Percentiles rank a stretch among this genome's conserved stretches.
Conservation (phyloP, 2,329 filamentous ascomycete genomes). For the Pezicula rhizophila region DNA sequence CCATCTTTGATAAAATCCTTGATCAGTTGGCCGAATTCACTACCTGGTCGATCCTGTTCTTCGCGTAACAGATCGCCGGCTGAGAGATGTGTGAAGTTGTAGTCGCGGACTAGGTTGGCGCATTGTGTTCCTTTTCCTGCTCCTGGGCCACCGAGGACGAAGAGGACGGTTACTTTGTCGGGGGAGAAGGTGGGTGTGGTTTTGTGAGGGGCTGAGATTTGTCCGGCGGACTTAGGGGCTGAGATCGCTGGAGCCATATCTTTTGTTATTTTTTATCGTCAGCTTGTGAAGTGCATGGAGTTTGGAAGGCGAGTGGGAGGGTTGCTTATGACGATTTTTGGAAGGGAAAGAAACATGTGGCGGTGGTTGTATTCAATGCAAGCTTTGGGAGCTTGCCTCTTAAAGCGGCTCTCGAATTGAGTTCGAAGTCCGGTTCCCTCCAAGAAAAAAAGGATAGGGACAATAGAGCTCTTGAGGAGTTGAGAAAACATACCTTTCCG, state of each 20-base stretch:
- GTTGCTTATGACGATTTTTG: too few species aligned
- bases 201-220: slow-evolving; percentile 46
- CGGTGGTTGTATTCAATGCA: too few species aligned
- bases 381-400: not conserved
- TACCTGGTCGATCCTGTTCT: slow-evolving; percentile 82
- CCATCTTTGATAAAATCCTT: slow-evolving; percentile 89
- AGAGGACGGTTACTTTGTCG: slow-evolving; percentile 80
- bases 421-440: not conserved
- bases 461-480: not conserved
- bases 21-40: slow-evolving; percentile 89
- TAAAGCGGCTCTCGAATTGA: slow-evolving; percentile 23
- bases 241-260: slow-evolving; percentile 32
- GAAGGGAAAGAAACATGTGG: too few species aligned
- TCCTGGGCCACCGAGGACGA: slow-evolving; percentile 92
- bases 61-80: slow-evolving; percentile 90
- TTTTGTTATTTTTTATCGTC: slow-evolving; percentile 12
- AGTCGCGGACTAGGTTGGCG: slow-evolving; percentile 76
- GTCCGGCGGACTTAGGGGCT: slow-evolving; percentile 3
- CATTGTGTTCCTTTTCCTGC: slow-evolving; percentile 97
- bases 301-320: not conserved
- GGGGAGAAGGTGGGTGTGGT: slow-evolving; percentile 64
- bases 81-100: slow-evolving; percentile 87
- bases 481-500: slow-evolving; percentile 29
- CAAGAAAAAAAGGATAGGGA: not conserved
- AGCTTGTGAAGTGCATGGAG: not conserved